phyloP scores from a whole-genome alignment of 1,284 basidiomycete genomes.

The Spongispora temasekensis region DNA sequence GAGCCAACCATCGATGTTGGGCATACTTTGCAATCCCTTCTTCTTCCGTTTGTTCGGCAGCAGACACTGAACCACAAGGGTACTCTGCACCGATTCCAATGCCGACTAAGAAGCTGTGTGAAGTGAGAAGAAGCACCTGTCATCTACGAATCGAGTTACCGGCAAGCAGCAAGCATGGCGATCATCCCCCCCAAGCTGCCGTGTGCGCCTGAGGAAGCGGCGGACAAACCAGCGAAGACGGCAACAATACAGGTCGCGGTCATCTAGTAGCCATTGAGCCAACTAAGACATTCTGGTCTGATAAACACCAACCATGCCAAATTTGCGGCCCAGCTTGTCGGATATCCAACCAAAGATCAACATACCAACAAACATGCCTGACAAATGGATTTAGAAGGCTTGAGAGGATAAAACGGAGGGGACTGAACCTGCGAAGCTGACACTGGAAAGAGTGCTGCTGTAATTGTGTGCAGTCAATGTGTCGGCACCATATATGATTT shows the following conservation, averaged over 20 bases:
- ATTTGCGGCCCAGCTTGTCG: constrained; percentile 87
- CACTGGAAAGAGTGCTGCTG: constrained; percentile 61
- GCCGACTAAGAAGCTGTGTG: constrained; percentile 70
- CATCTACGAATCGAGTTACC: constrained; percentile 43
- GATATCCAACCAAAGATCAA: constrained; percentile 75
- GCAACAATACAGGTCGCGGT: constrained; percentile 76
- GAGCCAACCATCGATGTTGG: constrained; percentile 85
- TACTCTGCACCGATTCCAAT: constrained; percentile 90
- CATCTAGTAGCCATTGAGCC: constrained; percentile 50
- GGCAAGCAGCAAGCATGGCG: constrained; percentile 78
- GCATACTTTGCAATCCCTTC: constrained; percentile 72
- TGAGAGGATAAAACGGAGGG: neutral
- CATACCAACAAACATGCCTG: constrained; percentile 78
- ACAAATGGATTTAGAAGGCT: neutral
- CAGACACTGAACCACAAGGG: constrained; percentile 89
- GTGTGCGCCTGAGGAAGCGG: constrained; percentile 81
- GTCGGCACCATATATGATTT: constrained; percentile 60
- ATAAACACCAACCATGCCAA: constrained; percentile 68
- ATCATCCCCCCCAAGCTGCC: constrained; percentile 71
- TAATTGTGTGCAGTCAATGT: constrained; percentile 53
- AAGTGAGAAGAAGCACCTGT: neutral
- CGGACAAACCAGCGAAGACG: constrained; percentile 79
- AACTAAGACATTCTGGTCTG: neutral
- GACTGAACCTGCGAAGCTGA: constrained; percentile 69
- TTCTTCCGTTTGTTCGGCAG: constrained; percentile 89